Percentiles rank a stretch among this genome's conserved stretches.
phyloP scores from a whole-genome alignment of 2,329 filamentous ascomycete genomes.

The Venturia pyrina region DNA sequence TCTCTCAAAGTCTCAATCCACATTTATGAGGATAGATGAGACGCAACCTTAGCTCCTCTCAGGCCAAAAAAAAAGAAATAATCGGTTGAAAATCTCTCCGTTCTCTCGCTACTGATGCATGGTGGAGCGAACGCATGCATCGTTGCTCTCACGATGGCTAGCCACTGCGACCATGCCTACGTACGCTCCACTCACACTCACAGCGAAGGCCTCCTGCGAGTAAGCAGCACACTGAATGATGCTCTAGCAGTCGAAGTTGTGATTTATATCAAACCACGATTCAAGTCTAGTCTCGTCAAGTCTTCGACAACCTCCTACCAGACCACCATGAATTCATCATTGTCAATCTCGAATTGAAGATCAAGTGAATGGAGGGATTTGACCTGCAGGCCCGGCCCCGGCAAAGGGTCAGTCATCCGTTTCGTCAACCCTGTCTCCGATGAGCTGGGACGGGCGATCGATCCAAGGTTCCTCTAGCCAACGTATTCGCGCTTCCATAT shows the following conservation, averaged over 20 bases:
- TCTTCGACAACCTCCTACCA: neutral
- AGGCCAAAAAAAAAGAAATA: neutral
- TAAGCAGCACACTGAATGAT: neutral
- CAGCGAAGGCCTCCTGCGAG: neutral
- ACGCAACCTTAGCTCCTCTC: neutral
- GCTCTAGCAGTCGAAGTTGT: too few species aligned
- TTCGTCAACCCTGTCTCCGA: too few species aligned
- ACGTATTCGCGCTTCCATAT: neutral
- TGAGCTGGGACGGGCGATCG: neutral
- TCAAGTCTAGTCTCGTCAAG: neutral
- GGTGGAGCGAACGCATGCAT: neutral
- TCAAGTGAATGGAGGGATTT: too few species aligned
- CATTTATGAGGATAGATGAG: neutral
- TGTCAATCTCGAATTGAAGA: neutral
- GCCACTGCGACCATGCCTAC: neutral
- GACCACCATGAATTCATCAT: too few species aligned
- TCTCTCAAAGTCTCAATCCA: neutral
- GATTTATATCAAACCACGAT: neutral
- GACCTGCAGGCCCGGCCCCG: too few species aligned
- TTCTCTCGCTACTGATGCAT: neutral
- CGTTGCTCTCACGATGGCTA: neutral
- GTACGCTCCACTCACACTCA: neutral
- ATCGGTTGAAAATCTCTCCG: neutral
- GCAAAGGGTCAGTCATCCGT: too few species aligned
- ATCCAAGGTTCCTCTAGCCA: neutral